Evolutionary conservation across 768 basidiomycete species (phyloP).

Genomic region (Boletus rubroflammeus): DNA sequence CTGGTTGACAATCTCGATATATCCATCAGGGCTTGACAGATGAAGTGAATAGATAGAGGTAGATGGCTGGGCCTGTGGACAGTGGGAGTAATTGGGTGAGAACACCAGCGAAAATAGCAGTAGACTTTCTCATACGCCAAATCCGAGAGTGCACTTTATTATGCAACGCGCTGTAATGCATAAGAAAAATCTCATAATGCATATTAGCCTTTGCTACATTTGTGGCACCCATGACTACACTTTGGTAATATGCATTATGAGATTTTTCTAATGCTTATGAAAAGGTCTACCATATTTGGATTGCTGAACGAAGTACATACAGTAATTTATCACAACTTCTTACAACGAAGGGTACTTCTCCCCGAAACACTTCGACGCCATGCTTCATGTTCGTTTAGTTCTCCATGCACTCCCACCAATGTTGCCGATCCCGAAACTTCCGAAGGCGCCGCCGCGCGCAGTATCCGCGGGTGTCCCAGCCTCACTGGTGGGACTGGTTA

Average conservation of each 20-base stretch:
- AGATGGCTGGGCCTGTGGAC: neutral
- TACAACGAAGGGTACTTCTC: neutral
- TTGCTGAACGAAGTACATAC: conserved; percentile 7
- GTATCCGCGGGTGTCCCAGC: conserved; percentile 20
- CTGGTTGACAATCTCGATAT: neutral
- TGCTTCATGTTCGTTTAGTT: neutral
- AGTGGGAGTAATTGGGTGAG: neutral
- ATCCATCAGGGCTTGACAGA: neutral
- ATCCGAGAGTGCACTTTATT: too few species aligned
- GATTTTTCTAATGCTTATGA: too few species aligned
- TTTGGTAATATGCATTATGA: too few species aligned
- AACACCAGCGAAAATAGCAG: neutral
- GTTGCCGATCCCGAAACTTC: conserved; percentile 44
- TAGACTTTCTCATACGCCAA: too few species aligned
- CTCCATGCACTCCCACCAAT: conserved; percentile 16
- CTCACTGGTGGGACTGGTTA: conserved; percentile 23
- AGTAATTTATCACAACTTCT: conserved; percentile 8
- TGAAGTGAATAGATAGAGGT: neutral
- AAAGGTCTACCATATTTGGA: too few species aligned
- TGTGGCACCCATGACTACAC: too few species aligned
- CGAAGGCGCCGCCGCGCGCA: conserved; percentile 42
- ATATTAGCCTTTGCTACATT: too few species aligned
- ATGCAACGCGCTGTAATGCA: too few species aligned
- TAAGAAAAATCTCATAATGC: too few species aligned
- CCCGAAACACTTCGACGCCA: neutral